Percentiles rank a stretch among this genome's conserved stretches.
Evolutionary conservation across 352 stramenopile genomes (phyloP).

Genomic region (Globisporangium echinulatum): DNA sequence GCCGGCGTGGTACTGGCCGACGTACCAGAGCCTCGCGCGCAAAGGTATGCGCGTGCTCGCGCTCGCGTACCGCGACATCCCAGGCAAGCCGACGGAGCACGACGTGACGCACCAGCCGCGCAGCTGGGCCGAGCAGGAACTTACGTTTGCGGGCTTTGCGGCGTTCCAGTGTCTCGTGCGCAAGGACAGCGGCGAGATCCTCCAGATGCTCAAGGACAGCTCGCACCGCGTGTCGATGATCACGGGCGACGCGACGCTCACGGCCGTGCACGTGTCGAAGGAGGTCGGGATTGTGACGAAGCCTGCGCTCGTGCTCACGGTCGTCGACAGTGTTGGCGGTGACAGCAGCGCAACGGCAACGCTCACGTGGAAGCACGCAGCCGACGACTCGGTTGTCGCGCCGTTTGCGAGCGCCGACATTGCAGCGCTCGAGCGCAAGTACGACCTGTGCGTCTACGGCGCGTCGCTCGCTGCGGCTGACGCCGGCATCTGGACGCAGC

Average conservation of each 20-base stretch:
- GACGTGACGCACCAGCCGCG: slow-evolving; percentile 80
- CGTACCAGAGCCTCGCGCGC: slow-evolving; percentile 78
- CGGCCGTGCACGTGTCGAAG: slow-evolving; percentile 94
- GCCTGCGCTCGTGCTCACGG: slow-evolving; percentile 65
- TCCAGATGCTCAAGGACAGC: slow-evolving; percentile 90
- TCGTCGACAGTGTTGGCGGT: no score
- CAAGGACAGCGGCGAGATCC: slow-evolving; percentile 94
- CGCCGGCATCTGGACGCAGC: slow-evolving; percentile 75
- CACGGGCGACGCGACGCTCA: slow-evolving; percentile 97
- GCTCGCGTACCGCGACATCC: slow-evolving; percentile 93
- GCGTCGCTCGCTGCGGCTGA: slow-evolving; percentile 67
- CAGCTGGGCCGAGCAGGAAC: slow-evolving; percentile 88
- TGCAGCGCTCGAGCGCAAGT: slow-evolving; percentile 57
- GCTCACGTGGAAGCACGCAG: slow-evolving; percentile 77
- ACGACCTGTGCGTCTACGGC: slow-evolving; percentile 82
- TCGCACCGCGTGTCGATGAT: slow-evolving; percentile 97
- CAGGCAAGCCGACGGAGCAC: slow-evolving; percentile 53
- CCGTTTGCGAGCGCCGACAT: slow-evolving; percentile 67
- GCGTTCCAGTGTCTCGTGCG: slow-evolving; percentile 89
- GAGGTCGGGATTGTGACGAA: slow-evolving; percentile 91
- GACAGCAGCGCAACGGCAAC: slow-evolving; percentile 15
- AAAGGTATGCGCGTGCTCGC: slow-evolving; percentile 92
- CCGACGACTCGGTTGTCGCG: slow-evolving; percentile 62
- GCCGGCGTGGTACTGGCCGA: slow-evolving; percentile 88
- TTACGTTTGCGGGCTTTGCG: slow-evolving; percentile 95